Evolutionary conservation across 1,284 basidiomycete species (phyloP), one percentile per base, ranked within the genome.

Genomic region (Tilletia walkeri): DNA sequence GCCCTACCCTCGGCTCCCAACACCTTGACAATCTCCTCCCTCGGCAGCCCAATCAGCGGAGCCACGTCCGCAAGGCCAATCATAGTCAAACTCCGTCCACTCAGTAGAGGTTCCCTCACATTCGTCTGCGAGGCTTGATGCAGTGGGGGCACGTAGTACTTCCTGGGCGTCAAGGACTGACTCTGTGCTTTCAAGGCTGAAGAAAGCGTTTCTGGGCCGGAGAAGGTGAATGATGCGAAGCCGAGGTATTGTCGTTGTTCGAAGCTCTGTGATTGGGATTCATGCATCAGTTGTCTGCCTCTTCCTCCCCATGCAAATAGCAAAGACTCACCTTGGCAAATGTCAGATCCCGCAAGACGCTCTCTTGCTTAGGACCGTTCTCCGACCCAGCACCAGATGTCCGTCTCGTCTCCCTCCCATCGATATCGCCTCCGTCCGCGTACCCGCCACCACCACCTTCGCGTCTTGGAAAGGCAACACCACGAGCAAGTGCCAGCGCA

Each of bases 291-390:
- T 14, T 45, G 14, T 3, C 41, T 9, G 41, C 14, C 41, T 14
- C 41, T 9, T 45, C 3, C 41, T 45, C 3, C 41, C 9, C 14
- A 7, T 45, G 6, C 14, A 45, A 7, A 45, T 45, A 45, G 41
- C 41, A 45, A 7, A 45, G 6, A 56, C 54, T 56, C 54, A 63
- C 59, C 34, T 20, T 63, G 59, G 59, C 59, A 39, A 63, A 63
- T 1, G 34, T 63, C 30, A 63, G 14, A 34, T 63, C 59, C 14
- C 59, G 59, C 34, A 63, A 16, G 2, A 63, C 18, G 59, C 59
- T 63, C 59, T 30, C 56, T 18, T 30, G 12, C 24, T 30, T 36
- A 5, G 12, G 16, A n/a, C 18, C 56, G 14, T 18, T 36, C 12
- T 38, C 56, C 20, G 56, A 18, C 20, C 5, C 56, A 16, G 36